Conservation (phyloP, 768 basidiomycete species). For the Auricularia cornea region DNA sequence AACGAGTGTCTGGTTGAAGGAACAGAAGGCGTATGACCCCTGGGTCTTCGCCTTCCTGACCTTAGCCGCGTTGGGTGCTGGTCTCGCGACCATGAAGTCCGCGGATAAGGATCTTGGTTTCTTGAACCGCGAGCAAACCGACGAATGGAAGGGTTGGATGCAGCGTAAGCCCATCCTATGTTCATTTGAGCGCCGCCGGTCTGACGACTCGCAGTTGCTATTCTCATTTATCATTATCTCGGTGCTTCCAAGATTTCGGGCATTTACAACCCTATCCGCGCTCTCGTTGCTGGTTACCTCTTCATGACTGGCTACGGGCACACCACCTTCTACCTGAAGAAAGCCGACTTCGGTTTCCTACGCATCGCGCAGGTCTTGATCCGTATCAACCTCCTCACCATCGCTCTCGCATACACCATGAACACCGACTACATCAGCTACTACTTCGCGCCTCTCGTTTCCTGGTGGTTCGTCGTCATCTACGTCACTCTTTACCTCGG, state of each 20-base stretch:
- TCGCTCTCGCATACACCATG: constrained; percentile 82
- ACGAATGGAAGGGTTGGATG: constrained; percentile 99
- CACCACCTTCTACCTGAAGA: constrained; percentile 80
- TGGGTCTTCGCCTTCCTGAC: constrained; percentile 59
- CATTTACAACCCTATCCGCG: constrained; percentile 89
- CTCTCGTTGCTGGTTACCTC: constrained; percentile 79
- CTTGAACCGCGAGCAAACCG: constrained; percentile 86
- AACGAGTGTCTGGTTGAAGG: constrained; percentile 81
- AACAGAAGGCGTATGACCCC: constrained; percentile 74
- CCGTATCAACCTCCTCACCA: constrained; percentile 74
- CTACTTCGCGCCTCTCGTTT: constrained; percentile 85
- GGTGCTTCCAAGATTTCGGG: constrained; percentile 85
- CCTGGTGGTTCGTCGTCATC: constrained; percentile 84
- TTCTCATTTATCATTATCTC: constrained; percentile 88
- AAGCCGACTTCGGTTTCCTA: constrained; percentile 75
- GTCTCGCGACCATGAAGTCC: constrained; percentile 56
- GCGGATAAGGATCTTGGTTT: constrained; percentile 81
- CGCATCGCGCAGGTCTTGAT: constrained; percentile 74
- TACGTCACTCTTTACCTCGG: constrained; percentile 71
- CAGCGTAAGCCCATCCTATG: constrained; percentile 51
- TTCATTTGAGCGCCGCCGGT: neutral
- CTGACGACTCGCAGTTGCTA: constrained; percentile 45
- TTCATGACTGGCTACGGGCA: constrained; percentile 87
- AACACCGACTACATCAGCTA: constrained; percentile 87
- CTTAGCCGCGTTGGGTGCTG: constrained; percentile 44